Conservation (phyloP, 2,329 filamentous ascomycete genomes). For the Penicillium sp. region DNA sequence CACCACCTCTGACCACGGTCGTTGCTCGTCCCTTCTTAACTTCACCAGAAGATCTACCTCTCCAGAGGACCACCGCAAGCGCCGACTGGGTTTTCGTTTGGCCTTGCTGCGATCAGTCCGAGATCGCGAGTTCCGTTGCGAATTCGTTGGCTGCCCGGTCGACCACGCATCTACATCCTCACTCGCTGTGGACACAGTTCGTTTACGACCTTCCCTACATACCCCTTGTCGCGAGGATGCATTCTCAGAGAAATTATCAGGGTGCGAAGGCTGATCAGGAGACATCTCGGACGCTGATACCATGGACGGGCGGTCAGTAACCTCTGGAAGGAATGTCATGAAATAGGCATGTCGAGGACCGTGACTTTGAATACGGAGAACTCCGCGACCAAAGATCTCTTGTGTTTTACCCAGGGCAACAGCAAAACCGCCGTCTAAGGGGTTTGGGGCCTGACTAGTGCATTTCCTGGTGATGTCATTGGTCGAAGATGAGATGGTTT, state of each 20-base stretch:
- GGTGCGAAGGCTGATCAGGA: background rate
- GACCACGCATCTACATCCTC: conserved; percentile 7
- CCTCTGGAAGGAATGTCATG: conserved; percentile 11
- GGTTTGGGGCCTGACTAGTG: too few species aligned
- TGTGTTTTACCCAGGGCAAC: background rate
- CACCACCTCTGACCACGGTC: conserved; percentile 12
- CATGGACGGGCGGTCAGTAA: background rate
- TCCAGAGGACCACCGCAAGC: conserved; percentile 8
- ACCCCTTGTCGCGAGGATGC: background rate
- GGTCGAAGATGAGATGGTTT: too few species aligned
- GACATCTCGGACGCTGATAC: background rate
- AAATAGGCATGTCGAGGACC: conserved; percentile 9
- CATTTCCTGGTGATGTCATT: too few species aligned
- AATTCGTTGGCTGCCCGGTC: background rate
- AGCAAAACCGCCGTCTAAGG: too few species aligned
- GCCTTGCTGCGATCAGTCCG: background rate
- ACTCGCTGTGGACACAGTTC: conserved; percentile 3
- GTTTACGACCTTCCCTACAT: background rate
- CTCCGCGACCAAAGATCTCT: conserved; percentile 5
- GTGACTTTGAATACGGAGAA: conserved; percentile 10
- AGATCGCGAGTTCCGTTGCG: background rate
- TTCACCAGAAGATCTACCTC: conserved; percentile 12
- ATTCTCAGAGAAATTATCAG: background rate
- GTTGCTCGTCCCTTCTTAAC: conserved; percentile 12
- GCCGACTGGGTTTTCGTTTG: conserved; percentile 6